These are phyloP conservation scores for Medicago lupulina DNA, from an alignment of 306 rosid species.

Conservation along the genomic window DNA sequence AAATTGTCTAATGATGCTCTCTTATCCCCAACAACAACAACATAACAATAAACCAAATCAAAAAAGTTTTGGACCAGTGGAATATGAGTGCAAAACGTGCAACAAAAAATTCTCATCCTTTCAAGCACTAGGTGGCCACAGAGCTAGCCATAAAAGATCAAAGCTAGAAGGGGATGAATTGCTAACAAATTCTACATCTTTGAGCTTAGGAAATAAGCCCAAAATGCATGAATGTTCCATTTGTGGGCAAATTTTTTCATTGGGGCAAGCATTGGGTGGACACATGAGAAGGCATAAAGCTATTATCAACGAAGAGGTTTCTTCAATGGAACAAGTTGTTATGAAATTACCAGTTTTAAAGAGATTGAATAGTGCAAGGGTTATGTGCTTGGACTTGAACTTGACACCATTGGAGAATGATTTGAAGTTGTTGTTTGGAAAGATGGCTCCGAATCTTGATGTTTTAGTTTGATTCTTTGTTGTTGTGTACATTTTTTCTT, in stretches of 20 bases:
- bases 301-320: constrained; percentile 21
- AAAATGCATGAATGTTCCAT: constrained; percentile 66
- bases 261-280: constrained; percentile 92
- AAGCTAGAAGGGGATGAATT: constrained; percentile 28
- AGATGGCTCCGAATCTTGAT: constrained; percentile 53
- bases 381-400: constrained; percentile 68
- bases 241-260: constrained; percentile 65
- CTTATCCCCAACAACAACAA: constrained; percentile 36
- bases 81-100: constrained; percentile 82
- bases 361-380: constrained; percentile 3
- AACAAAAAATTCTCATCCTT: constrained; percentile 76
- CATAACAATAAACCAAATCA: background rate
- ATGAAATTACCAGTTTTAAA: background rate
- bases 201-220: constrained; percentile 31
- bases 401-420: constrained; percentile 88
- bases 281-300: constrained; percentile 81
- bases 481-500: background rate
- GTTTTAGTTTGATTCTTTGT: constrained; percentile 46
- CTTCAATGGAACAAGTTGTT: constrained; percentile 7
- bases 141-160: constrained; percentile 72
- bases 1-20: constrained; percentile 51
- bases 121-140: constrained; percentile 90
- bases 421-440: constrained; percentile 67
- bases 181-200: background rate
- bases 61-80: background rate